Base-by-base conservation (phyloP, 495 filamentous ascomycete species). In the Melanomma pulvis-pyrius region DNA sequence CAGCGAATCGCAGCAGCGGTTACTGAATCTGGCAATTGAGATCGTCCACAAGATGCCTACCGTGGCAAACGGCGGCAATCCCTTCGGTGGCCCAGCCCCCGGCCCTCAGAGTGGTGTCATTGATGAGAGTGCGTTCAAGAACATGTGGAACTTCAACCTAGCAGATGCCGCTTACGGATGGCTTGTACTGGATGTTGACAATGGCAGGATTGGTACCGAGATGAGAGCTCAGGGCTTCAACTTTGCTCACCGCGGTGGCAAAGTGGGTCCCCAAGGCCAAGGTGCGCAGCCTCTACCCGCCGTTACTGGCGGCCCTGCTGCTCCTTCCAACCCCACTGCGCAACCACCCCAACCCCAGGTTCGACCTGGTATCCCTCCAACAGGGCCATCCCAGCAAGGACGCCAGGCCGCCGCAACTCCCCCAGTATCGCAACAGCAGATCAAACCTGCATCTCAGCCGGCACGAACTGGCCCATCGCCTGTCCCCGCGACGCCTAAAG, bases 131-230 rank as follows among this genome's bases (percentile, higher is more conserved):
- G 94, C 94, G 0, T 99, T 99, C 82, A 99, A 99, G 82, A 99
- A 99, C 72, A 98, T 98, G 96, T 99, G 94, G 94, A 99, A 99
- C 79, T 99, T 99, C 80, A 99, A 99, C 76, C 79, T 99, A 53
- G 94, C 94, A 22, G 94, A 99, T 79, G 94, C 94, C 36, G 96
- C 94, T 13, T 99, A 97, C 75, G 94, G 94, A 49, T 98, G 90
- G 82, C 81, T 99, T 54, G 92, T 98, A 17, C 79, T 99, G 61
- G 94, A 99, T 71, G 86, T 99, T 48, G 93, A 98, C 73, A 88
- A 87, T 72, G 94, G 94, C 24, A 84, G 96, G 46, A 99, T 99
- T 70, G 94, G 92, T 12, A 98, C 94, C 0, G 94, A 98, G 77
- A 99, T 98, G 93, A 85, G 92, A 66, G 96, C 94, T 13, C 94